These are phyloP conservation scores for Gonium pectorale DNA, from an alignment of 139 green algal species.

Conservation along the genomic window DNA sequence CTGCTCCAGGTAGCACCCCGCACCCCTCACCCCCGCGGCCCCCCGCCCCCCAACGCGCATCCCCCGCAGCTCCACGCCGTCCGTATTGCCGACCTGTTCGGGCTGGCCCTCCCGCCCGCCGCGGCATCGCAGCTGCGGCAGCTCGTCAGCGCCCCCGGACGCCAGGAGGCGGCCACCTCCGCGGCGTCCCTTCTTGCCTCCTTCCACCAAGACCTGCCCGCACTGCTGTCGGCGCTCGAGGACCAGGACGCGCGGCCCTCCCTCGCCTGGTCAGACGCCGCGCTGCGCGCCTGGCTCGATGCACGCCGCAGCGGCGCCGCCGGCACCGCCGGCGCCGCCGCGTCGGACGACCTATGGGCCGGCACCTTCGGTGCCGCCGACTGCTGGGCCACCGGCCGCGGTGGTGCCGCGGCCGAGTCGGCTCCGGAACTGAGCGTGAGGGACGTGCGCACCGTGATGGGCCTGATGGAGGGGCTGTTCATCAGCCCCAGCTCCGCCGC, in stretches of 20 bases:
- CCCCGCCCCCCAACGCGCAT: background rate
- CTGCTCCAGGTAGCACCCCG: too few species aligned
- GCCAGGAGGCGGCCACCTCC: background rate
- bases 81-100: conserved; percentile 14
- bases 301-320: background rate
- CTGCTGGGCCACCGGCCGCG: too few species aligned
- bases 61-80: conserved; percentile 8
- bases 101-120: conserved; percentile 17
- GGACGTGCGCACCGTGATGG: background rate
- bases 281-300: conserved; percentile 2
- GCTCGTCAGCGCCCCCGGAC: background rate
- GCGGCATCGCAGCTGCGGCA: background rate
- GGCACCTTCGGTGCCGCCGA: too few species aligned
- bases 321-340: background rate
- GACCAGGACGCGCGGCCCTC: background rate
- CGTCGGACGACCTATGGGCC: too few species aligned
- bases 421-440: background rate
- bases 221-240: background rate
- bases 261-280: conserved; percentile 4
- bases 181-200: background rate
- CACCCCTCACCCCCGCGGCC: background rate
- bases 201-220: background rate
- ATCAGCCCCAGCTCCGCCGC: background rate
- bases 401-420: too few species aligned
- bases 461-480: background rate